Evolutionary conservation across 495 filamentous ascomycete genomes (phyloP).

Genomic region (Neurospora tetrasperma): DNA sequence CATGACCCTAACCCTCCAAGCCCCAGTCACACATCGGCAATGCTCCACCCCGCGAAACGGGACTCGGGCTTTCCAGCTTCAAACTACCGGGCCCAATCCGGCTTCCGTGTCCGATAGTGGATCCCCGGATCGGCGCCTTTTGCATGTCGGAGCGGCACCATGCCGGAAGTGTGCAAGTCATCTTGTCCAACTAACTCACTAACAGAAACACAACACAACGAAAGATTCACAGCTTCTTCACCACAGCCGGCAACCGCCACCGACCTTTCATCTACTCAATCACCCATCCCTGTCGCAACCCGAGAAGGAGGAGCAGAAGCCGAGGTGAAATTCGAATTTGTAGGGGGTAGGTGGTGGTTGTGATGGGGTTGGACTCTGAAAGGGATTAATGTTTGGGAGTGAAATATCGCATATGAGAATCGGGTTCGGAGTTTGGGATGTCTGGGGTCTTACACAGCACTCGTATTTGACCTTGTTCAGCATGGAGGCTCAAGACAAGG

Average conservation of each 20-base stretch:
- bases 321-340: slow-evolving; percentile 1
- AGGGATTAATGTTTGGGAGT: neutral
- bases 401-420: neutral
- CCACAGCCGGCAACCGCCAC: too few species aligned
- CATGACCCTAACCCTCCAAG: too few species aligned
- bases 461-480: too few species aligned
- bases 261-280: too few species aligned
- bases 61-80: neutral
- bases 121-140: neutral
- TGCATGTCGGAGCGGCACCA: neutral
- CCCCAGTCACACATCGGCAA: neutral
- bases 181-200: too few species aligned
- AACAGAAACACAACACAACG: too few species aligned
- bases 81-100: neutral
- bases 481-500: too few species aligned
- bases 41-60: neutral
- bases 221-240: too few species aligned
- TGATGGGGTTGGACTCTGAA: neutral
- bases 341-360: neutral
- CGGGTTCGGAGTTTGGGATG: neutral
- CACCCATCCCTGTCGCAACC: too few species aligned
- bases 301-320: slow-evolving; percentile 4
- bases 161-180: neutral
- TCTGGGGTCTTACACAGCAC: too few species aligned
- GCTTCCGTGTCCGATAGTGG: neutral